Conservation (phyloP, 768 basidiomycete species). For the Glaciozyma antarctica region DNA sequence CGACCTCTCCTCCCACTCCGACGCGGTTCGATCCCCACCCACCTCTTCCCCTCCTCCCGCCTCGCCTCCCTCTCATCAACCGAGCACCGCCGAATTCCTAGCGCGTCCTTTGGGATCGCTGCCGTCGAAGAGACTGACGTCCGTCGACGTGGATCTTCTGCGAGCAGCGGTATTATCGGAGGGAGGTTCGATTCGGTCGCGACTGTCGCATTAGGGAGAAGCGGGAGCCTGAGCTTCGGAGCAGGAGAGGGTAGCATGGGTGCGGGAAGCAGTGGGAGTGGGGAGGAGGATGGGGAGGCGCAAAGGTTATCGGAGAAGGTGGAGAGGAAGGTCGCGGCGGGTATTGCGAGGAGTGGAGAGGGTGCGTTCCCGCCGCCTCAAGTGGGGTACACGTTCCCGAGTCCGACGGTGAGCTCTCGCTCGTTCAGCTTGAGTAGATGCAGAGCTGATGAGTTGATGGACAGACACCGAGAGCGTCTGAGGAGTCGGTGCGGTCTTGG, state of each 20-base stretch:
- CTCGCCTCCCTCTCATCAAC: background rate
- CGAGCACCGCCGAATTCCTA: background rate
- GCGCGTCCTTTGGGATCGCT: slow-evolving; percentile 18
- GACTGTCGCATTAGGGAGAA: background rate
- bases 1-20: background rate
- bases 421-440: background rate
- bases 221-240: slow-evolving; percentile 1
- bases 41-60: background rate
- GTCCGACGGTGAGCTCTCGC: background rate
- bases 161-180: slow-evolving; percentile 12
- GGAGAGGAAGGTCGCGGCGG: background rate
- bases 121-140: slow-evolving; percentile 11
- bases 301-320: background rate
- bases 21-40: background rate
- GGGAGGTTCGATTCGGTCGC: too few species aligned
- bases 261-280: background rate
- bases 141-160: slow-evolving; percentile 18
- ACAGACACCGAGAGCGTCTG: background rate
- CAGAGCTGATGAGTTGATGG: background rate
- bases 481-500: background rate
- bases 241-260: background rate
- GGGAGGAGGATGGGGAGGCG: background rate
- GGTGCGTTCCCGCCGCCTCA: slow-evolving; percentile 20
- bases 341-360: background rate
- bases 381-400: slow-evolving; percentile 24